These are phyloP conservation scores for Aspergillus tanneri DNA, from an alignment of 2,329 filamentous ascomycete species.

Conservation along the genomic window DNA sequence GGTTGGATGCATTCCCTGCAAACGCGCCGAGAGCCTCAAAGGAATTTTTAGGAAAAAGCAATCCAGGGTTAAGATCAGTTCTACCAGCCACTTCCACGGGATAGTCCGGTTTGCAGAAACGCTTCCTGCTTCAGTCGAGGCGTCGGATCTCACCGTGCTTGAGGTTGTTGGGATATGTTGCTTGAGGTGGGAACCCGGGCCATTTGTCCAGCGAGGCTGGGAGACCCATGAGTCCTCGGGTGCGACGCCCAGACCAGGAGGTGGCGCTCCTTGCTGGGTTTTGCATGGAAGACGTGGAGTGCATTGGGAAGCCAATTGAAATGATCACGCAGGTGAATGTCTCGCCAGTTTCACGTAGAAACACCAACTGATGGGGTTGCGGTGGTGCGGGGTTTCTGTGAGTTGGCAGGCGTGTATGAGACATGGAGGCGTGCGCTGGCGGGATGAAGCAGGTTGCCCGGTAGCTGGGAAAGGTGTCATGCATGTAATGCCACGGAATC, in stretches of 20 bases:
- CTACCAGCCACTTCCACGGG: conserved; percentile 12
- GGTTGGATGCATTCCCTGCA: too few relatives aligned
- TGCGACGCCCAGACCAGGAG: conserved; percentile 47
- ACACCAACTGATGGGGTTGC: too few relatives aligned
- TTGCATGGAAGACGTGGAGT: conserved; percentile 46
- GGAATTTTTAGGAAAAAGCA: too few relatives aligned
- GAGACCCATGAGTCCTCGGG: conserved; percentile 50
- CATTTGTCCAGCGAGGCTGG: conserved; percentile 45
- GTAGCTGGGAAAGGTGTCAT: conserved; percentile 23
- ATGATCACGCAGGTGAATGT: conserved; percentile 46
- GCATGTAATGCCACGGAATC: conserved; percentile 31
- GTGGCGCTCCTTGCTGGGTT: conserved; percentile 46
- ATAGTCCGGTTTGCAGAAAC: conserved; percentile 34
- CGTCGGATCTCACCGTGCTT: conserved; percentile 49
- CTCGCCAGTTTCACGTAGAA: too few relatives aligned
- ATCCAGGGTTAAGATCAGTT: too few relatives aligned
- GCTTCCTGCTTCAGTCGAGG: conserved; percentile 46
- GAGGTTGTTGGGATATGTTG: conserved; percentile 45
- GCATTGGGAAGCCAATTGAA: conserved; percentile 43
- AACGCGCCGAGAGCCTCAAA: too few relatives aligned
- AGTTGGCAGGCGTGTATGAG: conserved; percentile 36
- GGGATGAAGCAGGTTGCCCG: conserved; percentile 48
- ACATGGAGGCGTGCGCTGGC: conserved; percentile 50
- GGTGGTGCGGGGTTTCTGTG: conserved; percentile 27
- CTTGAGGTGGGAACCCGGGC: conserved; percentile 41